Evolutionary conservation across 1,139 yeast species (phyloP).

Genomic region (Tardiomyces depauwii): DNA sequence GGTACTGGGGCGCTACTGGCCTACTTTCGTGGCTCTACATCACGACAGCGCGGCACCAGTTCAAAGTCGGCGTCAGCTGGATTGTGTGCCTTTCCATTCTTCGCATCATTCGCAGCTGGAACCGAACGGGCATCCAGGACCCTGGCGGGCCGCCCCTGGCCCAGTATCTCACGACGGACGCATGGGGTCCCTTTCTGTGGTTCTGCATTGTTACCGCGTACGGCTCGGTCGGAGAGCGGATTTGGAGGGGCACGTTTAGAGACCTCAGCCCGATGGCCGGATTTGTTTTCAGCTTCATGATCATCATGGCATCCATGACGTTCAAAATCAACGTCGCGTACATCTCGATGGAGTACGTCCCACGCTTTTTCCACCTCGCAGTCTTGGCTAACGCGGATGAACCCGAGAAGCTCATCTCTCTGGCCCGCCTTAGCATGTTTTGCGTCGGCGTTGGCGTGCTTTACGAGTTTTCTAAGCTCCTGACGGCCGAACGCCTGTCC

Average conservation of each 20-base stretch:
- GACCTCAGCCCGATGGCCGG: slow-evolving; percentile 18
- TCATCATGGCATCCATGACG: slow-evolving; percentile 33
- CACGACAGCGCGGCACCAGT: slow-evolving; percentile 15
- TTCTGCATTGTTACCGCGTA: slow-evolving; percentile 34
- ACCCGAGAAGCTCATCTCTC: slow-evolving; percentile 13
- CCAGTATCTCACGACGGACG: slow-evolving; percentile 15
- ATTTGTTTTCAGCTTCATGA: slow-evolving; percentile 33
- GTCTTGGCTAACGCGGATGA: slow-evolving; percentile 16
- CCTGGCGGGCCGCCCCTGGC: slow-evolving; percentile 40
- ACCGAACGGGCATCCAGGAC: slow-evolving; percentile 81
- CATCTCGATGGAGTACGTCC: slow-evolving; percentile 43
- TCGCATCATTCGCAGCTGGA: slow-evolving; percentile 74
- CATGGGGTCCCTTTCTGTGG: slow-evolving; percentile 37
- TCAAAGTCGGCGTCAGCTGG: slow-evolving; percentile 20
- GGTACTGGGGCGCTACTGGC: slow-evolving; percentile 71
- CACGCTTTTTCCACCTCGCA: slow-evolving; percentile 27
- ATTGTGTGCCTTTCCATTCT: slow-evolving; percentile 31
- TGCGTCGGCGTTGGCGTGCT: slow-evolving; percentile 17
- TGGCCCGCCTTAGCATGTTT: slow-evolving; percentile 22
- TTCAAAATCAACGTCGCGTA: slow-evolving; percentile 50
- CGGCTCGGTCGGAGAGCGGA: slow-evolving; percentile 14
- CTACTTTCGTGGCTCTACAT: slow-evolving; percentile 23
- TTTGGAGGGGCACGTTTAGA: slow-evolving; percentile 18
- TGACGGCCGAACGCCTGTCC: slow-evolving; percentile 9
- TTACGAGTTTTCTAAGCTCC: slow-evolving; percentile 16